Conservation (phyloP, 768 basidiomycete species). For the Floccularia luteovirens region DNA sequence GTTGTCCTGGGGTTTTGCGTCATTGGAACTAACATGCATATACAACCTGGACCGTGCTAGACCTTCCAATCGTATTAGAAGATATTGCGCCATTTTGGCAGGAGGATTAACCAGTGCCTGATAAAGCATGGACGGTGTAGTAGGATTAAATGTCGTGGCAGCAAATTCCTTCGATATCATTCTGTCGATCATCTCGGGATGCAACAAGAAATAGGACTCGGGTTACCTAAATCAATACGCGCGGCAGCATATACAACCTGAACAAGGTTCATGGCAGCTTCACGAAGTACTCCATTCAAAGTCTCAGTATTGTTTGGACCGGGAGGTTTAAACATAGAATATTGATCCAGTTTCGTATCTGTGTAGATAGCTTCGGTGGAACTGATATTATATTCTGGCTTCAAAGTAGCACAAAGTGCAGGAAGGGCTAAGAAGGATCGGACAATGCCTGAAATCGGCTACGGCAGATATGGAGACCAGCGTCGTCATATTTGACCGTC, state of each 20-base stretch:
- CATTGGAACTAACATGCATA: slow-evolving; percentile 13
- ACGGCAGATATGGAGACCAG: slow-evolving; percentile 9
- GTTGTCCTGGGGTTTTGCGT: slow-evolving; percentile 6
- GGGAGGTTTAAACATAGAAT: not conserved
- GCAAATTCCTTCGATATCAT: slow-evolving; percentile 6
- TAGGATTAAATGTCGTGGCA: slow-evolving; percentile 3
- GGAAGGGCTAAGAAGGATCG: slow-evolving; percentile 5
- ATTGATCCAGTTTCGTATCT: not conserved
- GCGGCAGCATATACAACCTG: slow-evolving; percentile 13
- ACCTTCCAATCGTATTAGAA: slow-evolving; percentile 7
- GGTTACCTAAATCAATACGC: slow-evolving; percentile 15
- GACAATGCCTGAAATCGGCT: slow-evolving; percentile 11
- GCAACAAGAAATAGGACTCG: slow-evolving; percentile 14
- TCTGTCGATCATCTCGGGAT: slow-evolving; percentile 4
- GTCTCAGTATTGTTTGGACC: not conserved
- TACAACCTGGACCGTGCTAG: slow-evolving; percentile 11
- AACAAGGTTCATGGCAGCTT: slow-evolving; percentile 10
- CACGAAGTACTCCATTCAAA: not conserved
- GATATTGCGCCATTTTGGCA: slow-evolving; percentile 1
- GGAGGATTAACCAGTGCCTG: not conserved
- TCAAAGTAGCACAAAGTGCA: slow-evolving; percentile 7
- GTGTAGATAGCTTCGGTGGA: slow-evolving; percentile 4
- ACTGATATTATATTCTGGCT: slow-evolving; percentile 7
- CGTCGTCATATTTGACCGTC: slow-evolving; percentile 2
- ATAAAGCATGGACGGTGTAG: slow-evolving; percentile 1